Conservation (phyloP, 305 asterid genomes). For the Ilex paraguariensis region DNA sequence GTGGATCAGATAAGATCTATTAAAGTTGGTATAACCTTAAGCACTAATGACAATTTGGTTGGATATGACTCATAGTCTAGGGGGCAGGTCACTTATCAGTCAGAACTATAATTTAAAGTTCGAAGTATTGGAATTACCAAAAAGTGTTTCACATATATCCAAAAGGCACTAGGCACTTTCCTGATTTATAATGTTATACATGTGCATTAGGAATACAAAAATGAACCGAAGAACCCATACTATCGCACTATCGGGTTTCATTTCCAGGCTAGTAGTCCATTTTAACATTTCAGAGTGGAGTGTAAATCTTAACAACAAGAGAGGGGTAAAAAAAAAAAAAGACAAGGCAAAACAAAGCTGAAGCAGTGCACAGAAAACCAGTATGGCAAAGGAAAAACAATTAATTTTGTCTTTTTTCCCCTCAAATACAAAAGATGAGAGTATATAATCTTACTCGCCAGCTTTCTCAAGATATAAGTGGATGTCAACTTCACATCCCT, state of each 20-base stretch:
- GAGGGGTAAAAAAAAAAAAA: too few species aligned
- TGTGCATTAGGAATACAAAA: neutral
- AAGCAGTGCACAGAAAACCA: too few species aligned
- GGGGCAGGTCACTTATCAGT: too few species aligned
- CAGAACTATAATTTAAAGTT: too few species aligned
- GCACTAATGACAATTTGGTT: too few species aligned
- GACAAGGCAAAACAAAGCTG: too few species aligned
- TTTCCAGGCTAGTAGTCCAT: neutral
- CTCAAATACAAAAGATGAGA: conserved; percentile 4
- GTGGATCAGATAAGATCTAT: too few species aligned
- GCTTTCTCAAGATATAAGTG: conserved; percentile 85
- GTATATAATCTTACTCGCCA: conserved; percentile 78
- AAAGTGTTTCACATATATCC: too few species aligned
- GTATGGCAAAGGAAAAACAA: conserved; percentile 3
- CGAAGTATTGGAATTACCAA: too few species aligned
- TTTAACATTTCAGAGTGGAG: neutral
- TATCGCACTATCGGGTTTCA: neutral
- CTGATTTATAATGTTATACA: neutral
- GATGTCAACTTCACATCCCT: conserved; percentile 92
- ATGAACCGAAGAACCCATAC: neutral
- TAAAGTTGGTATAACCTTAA: too few species aligned
- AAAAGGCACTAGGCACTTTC: neutral
- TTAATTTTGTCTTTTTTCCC: neutral
- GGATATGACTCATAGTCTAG: too few species aligned
- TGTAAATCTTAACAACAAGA: too few species aligned